A percentile compares a stretch with the other conserved stretches of the same genome.
Conservation (phyloP, 2,329 filamentous ascomycete genomes). For the Fusarium algeriense region DNA sequence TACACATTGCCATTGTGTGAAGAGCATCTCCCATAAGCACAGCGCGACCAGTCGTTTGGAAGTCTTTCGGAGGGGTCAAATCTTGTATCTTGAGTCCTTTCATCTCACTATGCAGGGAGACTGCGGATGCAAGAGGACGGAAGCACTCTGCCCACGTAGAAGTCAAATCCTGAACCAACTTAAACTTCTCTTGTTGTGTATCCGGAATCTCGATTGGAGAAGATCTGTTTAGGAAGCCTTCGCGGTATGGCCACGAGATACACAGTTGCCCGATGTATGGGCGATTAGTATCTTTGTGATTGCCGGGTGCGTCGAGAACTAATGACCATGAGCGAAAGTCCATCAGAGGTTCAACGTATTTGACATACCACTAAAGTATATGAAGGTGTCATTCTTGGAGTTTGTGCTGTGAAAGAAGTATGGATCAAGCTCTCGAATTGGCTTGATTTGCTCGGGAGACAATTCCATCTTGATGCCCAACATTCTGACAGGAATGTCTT, state of each 20-base stretch:
- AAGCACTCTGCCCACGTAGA: conserved; percentile 64
- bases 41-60: conserved; percentile 56
- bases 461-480: conserved; percentile 61
- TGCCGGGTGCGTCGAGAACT: conserved; percentile 64
- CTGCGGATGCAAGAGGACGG: conserved; percentile 54
- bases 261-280: conserved; percentile 63
- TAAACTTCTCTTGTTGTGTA: conserved; percentile 53
- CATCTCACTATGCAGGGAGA: conserved; percentile 57
- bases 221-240: conserved; percentile 50
- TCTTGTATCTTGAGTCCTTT: conserved; percentile 62
- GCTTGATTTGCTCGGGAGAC: conserved; percentile 55
- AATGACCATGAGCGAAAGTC: accelerated
- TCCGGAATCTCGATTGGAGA: conserved; percentile 56
- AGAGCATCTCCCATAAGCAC: conserved; percentile 67
- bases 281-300: conserved; percentile 50
- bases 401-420: conserved; percentile 68
- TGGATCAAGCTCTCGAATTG: conserved; percentile 62
- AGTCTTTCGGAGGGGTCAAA: conserved; percentile 56
- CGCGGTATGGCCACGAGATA: conserved; percentile 62
- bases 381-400: conserved; percentile 62
- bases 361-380: conserved; percentile 64
- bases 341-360: too few species aligned
- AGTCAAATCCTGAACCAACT: conserved; percentile 59
- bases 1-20: conserved; percentile 72
- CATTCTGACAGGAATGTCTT: conserved; percentile 61